These are phyloP conservation scores for Aspergillus flavus DNA, from an alignment of 2,329 filamentous ascomycete genomes.

Conservation along the genomic window DNA sequence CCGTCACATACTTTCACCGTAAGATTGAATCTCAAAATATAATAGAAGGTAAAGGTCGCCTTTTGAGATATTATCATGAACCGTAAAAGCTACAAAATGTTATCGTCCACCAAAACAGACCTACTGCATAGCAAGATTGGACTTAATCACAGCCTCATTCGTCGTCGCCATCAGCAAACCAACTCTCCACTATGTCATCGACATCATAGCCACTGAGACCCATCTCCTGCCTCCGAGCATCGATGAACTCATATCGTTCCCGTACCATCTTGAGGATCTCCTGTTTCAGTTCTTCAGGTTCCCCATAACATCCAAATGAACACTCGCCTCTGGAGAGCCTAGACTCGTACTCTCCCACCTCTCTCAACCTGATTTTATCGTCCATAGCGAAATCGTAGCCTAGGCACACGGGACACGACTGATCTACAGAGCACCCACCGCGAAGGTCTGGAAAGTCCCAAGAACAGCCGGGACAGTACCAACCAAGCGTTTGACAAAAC, in stretches of 20 bases:
- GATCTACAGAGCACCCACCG: not conserved
- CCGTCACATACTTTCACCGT: no score
- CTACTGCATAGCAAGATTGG: no score
- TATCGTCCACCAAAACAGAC: no score
- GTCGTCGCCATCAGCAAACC: not conserved
- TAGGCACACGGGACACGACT: not conserved
- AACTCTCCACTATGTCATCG: not conserved
- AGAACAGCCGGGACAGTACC: not conserved
- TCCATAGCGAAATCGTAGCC: not conserved
- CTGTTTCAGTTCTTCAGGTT: not conserved
- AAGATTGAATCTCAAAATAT: no score
- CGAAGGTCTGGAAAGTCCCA: not conserved
- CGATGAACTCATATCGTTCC: not conserved
- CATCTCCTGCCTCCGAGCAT: not conserved
- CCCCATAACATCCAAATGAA: no score
- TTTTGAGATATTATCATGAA: fast-evolving
- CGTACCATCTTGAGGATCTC: not conserved
- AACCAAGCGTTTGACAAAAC: not conserved
- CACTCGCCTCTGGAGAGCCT: no score
- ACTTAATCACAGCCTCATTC: not conserved
- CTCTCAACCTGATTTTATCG: not conserved
- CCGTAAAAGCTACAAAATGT: no score
- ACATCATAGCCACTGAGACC: not conserved
- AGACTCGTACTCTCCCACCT: not conserved
- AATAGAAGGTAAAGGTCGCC: no score